Evolutionary conservation across 1,139 yeast genomes (phyloP), one percentile per base, ranked within the genome.

Genomic region (Candida sojae): DNA sequence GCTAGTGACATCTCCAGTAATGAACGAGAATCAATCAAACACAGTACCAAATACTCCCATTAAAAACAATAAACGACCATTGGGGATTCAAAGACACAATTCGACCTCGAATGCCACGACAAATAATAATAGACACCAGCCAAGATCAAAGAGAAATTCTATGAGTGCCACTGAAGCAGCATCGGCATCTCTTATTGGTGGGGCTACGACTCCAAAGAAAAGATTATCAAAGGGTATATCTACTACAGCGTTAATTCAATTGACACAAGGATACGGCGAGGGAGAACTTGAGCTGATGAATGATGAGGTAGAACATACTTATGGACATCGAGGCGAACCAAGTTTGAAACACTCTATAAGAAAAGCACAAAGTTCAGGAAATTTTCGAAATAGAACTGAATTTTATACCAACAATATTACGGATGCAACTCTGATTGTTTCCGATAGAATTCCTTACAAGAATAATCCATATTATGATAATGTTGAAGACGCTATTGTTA

Each of bases 301-400:
- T 45, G 60, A 54, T 31, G 61, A 56, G 23, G 39, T 46, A 3
- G 55, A 48, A 25, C 21, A 11, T 25, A 35, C 29, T 11, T 33
- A 13, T 26, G 39, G 13, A 2, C 39, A 42, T 6, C 38, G 25
- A 9, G 39, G 43, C 17, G 43, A 10, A 5, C 6, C 44, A 6
- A 26, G 21, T 11, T 5, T 30, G 8, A 48, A 45, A 39, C 46
- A 55, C 13, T 53, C 42, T 21, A 54, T 71, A 5, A 61, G 73
- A 4, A 70, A 71, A 44, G 73, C 77, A 0, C 64, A 59, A 53
- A 71, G 76, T 48, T 68, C 76, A 1, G 68, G 68, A 0, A 70
- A 70, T 48, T 69, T 72, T 48, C 50, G 55, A 35, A 41, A 46
- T 9, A 43, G 42, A 11, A 41, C 43, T 28, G 51, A 47, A 11